Conservation (phyloP, 768 basidiomycete species). For the Mycena vitilis region DNA sequence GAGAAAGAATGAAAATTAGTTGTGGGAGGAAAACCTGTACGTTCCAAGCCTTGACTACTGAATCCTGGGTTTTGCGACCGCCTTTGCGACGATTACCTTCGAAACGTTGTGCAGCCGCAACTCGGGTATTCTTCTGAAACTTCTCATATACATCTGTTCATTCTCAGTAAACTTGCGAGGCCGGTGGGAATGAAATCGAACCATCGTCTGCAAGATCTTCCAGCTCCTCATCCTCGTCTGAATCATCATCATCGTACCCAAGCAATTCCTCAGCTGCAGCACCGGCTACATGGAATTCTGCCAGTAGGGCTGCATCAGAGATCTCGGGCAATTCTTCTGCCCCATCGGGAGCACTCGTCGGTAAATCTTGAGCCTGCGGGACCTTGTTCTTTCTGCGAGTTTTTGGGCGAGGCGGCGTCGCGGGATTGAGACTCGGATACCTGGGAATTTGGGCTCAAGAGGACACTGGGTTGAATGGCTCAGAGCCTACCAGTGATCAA, state of each 20-base stretch:
- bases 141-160: neutral
- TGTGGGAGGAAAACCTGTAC: neutral
- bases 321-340: neutral
- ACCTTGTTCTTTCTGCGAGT: slow-evolving; percentile 9
- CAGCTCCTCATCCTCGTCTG: neutral
- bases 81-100: neutral
- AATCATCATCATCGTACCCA: neutral
- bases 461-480: neutral
- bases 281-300: neutral
- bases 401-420: slow-evolving; percentile 1
- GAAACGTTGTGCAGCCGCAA: neutral
- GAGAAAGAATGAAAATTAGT: neutral
- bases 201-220: neutral
- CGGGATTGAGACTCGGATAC: slow-evolving; percentile 3
- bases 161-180: too few relatives aligned
- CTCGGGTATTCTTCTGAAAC: neutral
- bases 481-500: neutral
- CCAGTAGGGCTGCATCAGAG: neutral
- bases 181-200: too few relatives aligned
- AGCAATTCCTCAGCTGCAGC: slow-evolving; percentile 1
- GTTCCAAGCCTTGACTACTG: neutral
- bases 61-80: neutral
- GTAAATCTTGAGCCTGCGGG: neutral
- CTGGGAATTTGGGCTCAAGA: neutral
- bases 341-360: neutral